A percentile compares a stretch with the other conserved stretches of the same genome.
These are phyloP conservation scores for Aspergillus calidoustus DNA, from an alignment of 2,329 filamentous ascomycete genomes.

Conservation along the genomic window DNA sequence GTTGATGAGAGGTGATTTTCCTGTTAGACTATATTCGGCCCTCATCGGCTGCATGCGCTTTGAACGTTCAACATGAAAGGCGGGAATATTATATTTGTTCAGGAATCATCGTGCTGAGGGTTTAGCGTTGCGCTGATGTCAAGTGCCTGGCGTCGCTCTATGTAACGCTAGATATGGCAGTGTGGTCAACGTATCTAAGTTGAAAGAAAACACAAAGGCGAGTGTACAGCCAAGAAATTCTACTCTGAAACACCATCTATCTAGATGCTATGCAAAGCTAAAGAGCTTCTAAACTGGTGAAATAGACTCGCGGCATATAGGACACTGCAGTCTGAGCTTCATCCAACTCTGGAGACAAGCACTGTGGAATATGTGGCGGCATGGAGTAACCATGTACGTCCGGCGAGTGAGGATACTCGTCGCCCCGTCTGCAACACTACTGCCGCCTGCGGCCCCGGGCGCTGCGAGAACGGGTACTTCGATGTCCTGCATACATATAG, in stretches of 20 bases:
- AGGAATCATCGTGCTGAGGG: background rate
- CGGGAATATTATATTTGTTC: slow-evolving; percentile 1
- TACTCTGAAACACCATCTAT: slow-evolving; percentile 6
- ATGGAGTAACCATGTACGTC: slow-evolving; percentile 96
- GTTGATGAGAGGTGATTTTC: slow-evolving; percentile 1
- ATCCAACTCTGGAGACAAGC: slow-evolving; percentile 95
- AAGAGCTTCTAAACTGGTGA: slow-evolving; percentile 70
- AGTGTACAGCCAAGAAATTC: background rate
- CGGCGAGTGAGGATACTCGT: slow-evolving; percentile 76
- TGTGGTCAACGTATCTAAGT: background rate
- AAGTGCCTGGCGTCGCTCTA: too few relatives aligned
- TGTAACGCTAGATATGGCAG: too few relatives aligned
- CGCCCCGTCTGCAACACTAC: slow-evolving; percentile 48
- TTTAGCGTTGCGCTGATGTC: too few relatives aligned
- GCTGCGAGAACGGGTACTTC: slow-evolving; percentile 77
- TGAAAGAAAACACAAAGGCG: background rate
- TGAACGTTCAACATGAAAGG: slow-evolving; percentile 18
- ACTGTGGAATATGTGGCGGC: slow-evolving; percentile 93
- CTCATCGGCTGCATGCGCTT: slow-evolving; percentile 12
- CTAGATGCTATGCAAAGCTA: slow-evolving; percentile 12
- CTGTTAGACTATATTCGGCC: slow-evolving; percentile 14
- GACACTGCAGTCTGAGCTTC: slow-evolving; percentile 88
- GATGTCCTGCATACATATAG: slow-evolving; percentile 90
- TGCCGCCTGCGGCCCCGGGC: slow-evolving; percentile 55
- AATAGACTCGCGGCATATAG: slow-evolving; percentile 88